Evolutionary conservation across 2,329 filamentous ascomycete genomes (phyloP).

Genomic region (Ophiosphaerella korrae): DNA sequence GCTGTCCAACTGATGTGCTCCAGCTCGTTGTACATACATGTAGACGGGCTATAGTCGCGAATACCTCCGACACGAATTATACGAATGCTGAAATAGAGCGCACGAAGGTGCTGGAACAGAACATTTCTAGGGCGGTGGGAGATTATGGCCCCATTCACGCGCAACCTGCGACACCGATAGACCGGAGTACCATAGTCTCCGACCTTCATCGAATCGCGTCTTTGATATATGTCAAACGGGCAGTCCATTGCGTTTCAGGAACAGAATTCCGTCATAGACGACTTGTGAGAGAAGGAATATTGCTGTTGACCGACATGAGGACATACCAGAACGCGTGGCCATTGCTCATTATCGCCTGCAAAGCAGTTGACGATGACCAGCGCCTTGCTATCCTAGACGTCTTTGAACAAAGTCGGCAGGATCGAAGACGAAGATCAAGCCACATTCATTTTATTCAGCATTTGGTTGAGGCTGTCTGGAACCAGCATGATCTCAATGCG

Average conservation of each 20-base stretch:
- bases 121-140: slow-evolving; percentile 9
- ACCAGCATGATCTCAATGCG: slow-evolving; percentile 16
- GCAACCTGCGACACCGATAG: slow-evolving; percentile 6
- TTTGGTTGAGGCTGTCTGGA: slow-evolving; percentile 17
- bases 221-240: slow-evolving; percentile 18
- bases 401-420: slow-evolving; percentile 13
- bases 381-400: slow-evolving; percentile 15
- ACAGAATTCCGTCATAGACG: slow-evolving; percentile 14
- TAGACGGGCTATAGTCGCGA: slow-evolving; percentile 11
- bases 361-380: slow-evolving; percentile 15
- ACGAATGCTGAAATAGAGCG: slow-evolving; percentile 4
- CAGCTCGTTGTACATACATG: slow-evolving; percentile 14
- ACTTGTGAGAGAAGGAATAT: slow-evolving; percentile 17
- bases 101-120: slow-evolving; percentile 13
- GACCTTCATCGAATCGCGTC: slow-evolving; percentile 15
- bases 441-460: slow-evolving; percentile 16
- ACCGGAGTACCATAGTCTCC: slow-evolving; percentile 14
- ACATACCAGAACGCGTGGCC: slow-evolving; percentile 19
- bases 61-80: slow-evolving; percentile 6
- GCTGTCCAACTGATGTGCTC: slow-evolving; percentile 17
- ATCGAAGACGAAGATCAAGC: slow-evolving; percentile 15
- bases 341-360: slow-evolving; percentile 15
- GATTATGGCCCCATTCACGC: slow-evolving; percentile 11
- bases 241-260: slow-evolving; percentile 12
- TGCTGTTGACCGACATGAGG: slow-evolving; percentile 13